Evolutionary conservation across 2,329 filamentous ascomycete genomes (phyloP), one percentile per base, ranked within the genome.

Genomic region (Neophaeococcomyces aloes): DNA sequence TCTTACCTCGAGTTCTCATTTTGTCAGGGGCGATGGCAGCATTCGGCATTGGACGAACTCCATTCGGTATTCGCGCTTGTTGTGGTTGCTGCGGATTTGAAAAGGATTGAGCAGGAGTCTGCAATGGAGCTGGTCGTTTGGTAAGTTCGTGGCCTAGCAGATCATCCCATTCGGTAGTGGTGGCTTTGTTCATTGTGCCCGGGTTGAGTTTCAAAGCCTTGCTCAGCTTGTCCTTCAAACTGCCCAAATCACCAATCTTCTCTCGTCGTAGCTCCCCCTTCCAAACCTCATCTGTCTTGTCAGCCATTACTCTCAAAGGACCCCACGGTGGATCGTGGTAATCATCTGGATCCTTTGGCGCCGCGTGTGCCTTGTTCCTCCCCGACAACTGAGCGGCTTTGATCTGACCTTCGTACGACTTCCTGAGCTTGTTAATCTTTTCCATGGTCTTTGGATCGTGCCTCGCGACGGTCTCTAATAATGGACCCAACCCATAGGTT

Each of bases 401-500:
- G 53, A 71, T 57, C 52, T 71, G 69, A 32, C 68, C 68, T 55
- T 71, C 69, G 48, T 72, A 72, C 3, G 68, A 71, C 50, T 71
- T 72, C 47, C 78, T 67, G 32, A 81, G 65, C 57, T 75, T 74
- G 61, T 80, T 79, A 48, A 71, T 70, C 63, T 81, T 81, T 56
- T 79, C 76, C 48, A 76, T 76, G n/a, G 75, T 79, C 15, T 67
- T 59, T 13, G 75, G 74, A 57, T 81, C 75, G 38, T 65, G 69
- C 42, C 78, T 66, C 47, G 72, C 75, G 49, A 81, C 76, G 42
- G 70, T 75, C 52, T 68, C 67, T 48, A 76, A 73, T 43, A 80
- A 65, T 29, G 65, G 59, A 49, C 71, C 66, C 48, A 81, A 61
- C 43, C 69, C 67, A 61, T 78, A 81, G 45, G 78, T 65, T 40